Evolutionary conservation across 108 stramenopile species (phyloP).

Genomic region (Pseudonitzschia multiseries): DNA sequence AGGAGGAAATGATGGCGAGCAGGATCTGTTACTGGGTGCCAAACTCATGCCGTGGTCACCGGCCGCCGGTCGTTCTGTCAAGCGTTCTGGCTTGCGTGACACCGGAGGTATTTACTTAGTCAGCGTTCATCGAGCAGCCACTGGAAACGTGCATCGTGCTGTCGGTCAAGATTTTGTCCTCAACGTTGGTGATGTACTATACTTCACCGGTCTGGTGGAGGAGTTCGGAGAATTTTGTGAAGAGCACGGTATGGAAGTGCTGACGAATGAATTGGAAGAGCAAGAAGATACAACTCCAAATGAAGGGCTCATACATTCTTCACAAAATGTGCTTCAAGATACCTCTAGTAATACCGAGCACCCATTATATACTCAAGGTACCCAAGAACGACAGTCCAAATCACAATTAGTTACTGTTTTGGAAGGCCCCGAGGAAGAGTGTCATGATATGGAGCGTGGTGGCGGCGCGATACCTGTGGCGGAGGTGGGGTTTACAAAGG

Average conservation of each 20-base stretch:
- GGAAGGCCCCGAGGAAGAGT: background rate
- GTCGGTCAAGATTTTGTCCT: conserved; percentile 88
- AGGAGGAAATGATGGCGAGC: conserved; percentile 32
- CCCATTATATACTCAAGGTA: background rate
- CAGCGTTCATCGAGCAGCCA: conserved; percentile 76
- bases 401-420: conserved; percentile 4
- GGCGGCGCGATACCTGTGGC: conserved; percentile 1
- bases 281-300: conserved; percentile 13
- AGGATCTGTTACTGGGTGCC: conserved; percentile 71
- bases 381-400: background rate
- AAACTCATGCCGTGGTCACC: conserved; percentile 77
- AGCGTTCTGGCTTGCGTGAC: conserved; percentile 75
- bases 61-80: conserved; percentile 69
- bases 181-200: conserved; percentile 80
- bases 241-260: conserved; percentile 76
- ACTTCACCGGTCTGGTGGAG: conserved; percentile 85
- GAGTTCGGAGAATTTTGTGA: conserved; percentile 83
- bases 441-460: background rate
- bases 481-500: conserved; percentile 44
- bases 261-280: conserved; percentile 67
- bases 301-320: conserved; percentile 20
- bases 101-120: conserved; percentile 82
- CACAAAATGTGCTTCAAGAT: background rate
- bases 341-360: background rate
- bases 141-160: conserved; percentile 83